Percentiles rank a stretch among this genome's conserved stretches.
phyloP scores from a whole-genome alignment of 139 green algal genomes.

The Volvox reticuliferus region DNA sequence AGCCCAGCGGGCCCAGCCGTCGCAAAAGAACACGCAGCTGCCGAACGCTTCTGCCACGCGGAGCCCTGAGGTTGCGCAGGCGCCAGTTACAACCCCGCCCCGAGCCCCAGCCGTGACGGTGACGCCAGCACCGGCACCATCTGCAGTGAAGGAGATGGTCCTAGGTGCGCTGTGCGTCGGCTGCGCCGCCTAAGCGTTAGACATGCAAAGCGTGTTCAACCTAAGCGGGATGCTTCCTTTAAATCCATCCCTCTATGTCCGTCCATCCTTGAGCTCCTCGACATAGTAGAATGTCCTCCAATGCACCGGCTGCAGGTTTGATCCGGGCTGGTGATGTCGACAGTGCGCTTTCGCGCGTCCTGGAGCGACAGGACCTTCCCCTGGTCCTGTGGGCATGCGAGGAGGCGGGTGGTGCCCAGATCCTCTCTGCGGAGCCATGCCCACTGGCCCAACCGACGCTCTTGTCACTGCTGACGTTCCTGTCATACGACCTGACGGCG shows the following conservation, averaged over 20 bases:
- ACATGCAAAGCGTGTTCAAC: too few relatives aligned
- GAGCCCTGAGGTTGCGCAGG: not conserved
- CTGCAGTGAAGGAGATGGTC: not conserved
- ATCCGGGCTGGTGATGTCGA: conserved; percentile 61
- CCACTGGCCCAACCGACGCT: conserved; percentile 81
- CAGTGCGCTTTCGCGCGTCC: conserved; percentile 67
- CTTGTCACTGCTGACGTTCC: conserved; percentile 86
- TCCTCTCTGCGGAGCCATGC: conserved; percentile 52
- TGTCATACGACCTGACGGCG: conserved; percentile 71
- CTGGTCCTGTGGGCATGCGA: conserved; percentile 86
- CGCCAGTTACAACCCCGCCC: not conserved
- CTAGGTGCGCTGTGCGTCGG: not conserved
- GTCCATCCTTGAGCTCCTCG: too few relatives aligned
- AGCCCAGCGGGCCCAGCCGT: not conserved
- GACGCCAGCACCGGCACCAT: not conserved
- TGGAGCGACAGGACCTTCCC: conserved; percentile 69
- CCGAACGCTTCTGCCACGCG: not conserved
- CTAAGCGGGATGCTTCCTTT: too few relatives aligned
- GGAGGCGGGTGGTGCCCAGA: conserved; percentile 56
- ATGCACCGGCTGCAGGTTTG: not conserved
- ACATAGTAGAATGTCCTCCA: too few relatives aligned
- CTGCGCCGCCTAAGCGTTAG: too few relatives aligned
- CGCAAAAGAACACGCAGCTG: not conserved
- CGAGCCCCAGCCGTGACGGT: not conserved
- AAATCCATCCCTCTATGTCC: too few relatives aligned